Conservation (phyloP, 352 stramenopile species). For the Pythium aphanidermatum region DNA sequence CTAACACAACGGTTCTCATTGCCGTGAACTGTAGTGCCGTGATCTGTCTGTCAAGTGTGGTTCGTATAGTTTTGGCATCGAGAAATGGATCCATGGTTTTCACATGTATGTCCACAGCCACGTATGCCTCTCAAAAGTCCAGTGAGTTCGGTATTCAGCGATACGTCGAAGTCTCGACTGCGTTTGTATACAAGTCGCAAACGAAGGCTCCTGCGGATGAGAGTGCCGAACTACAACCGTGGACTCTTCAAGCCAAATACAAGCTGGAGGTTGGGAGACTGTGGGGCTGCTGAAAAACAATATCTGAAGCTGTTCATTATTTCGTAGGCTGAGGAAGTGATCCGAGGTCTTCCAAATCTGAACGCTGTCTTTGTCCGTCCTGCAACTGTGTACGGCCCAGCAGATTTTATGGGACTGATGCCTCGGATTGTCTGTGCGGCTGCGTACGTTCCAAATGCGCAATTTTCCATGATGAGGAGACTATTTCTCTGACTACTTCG, state of each 20-base stretch:
- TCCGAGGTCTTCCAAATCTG: conserved; percentile 46
- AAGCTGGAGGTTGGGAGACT: conserved; percentile 52
- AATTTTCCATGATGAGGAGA: background rate
- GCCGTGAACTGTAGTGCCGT: conserved; percentile 35
- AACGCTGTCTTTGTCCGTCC: conserved; percentile 72
- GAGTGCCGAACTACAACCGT: conserved; percentile 55
- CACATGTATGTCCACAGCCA: conserved; percentile 2
- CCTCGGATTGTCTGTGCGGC: conserved; percentile 79
- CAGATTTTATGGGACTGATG: conserved; percentile 78
- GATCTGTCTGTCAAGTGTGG: conserved; percentile 81
- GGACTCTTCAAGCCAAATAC: conserved; percentile 84
- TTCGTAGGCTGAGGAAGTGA: conserved; percentile 52
- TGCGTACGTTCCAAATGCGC: conserved; percentile 38
- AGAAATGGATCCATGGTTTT: background rate
- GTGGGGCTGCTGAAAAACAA: background rate
- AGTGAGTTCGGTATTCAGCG: conserved; percentile 64
- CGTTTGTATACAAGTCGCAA: conserved; percentile 88
- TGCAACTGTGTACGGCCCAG: conserved; percentile 74
- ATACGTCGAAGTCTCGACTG: conserved; percentile 82
- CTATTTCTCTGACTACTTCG: background rate
- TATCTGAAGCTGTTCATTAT: background rate
- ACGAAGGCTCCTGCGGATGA: conserved; percentile 61
- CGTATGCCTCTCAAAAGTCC: conserved; percentile 46
- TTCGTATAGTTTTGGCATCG: conserved; percentile 19
- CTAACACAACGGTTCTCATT: background rate